These are phyloP conservation scores for Fragaria ananassa DNA, from an alignment of 306 rosid species.

Conservation along the genomic window DNA sequence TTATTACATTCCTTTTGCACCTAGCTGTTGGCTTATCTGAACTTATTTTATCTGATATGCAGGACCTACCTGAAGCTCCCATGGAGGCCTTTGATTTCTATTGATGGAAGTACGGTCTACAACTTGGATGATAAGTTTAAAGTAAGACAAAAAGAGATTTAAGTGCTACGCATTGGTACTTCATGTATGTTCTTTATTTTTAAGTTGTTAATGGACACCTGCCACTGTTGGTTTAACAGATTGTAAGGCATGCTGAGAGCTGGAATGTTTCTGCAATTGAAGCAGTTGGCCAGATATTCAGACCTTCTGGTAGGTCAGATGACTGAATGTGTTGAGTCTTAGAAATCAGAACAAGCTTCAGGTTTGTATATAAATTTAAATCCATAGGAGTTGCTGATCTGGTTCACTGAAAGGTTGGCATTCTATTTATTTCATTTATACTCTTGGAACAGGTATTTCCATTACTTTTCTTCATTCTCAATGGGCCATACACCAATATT, in stretches of 20 bases:
- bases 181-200: not conserved
- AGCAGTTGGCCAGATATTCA: constrained; percentile 80
- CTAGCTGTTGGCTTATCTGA: not conserved
- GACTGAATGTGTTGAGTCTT: not conserved
- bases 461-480: not conserved
- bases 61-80: constrained; percentile 90
- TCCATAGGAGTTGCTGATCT: not conserved
- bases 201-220: constrained; percentile 12
- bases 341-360: not conserved
- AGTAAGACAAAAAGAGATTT: not conserved
- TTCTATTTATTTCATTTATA: not conserved
- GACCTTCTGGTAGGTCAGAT: constrained; percentile 33
- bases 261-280: constrained; percentile 84
- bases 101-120: constrained; percentile 69
- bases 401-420: not conserved
- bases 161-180: constrained; percentile 7
- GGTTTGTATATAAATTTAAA: not conserved
- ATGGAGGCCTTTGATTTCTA: constrained; percentile 79
- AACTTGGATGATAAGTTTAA: constrained; percentile 54
- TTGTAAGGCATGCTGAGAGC: constrained; percentile 80
- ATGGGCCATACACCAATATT: not conserved
- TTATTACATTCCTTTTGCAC: not conserved
- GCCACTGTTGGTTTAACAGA: constrained; percentile 41
- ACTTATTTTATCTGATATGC: constrained; percentile 27
- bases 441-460: not conserved